These are phyloP conservation scores for Xylariaceae sp. DNA, from an alignment of 2,329 filamentous ascomycete species.

Conservation along the genomic window DNA sequence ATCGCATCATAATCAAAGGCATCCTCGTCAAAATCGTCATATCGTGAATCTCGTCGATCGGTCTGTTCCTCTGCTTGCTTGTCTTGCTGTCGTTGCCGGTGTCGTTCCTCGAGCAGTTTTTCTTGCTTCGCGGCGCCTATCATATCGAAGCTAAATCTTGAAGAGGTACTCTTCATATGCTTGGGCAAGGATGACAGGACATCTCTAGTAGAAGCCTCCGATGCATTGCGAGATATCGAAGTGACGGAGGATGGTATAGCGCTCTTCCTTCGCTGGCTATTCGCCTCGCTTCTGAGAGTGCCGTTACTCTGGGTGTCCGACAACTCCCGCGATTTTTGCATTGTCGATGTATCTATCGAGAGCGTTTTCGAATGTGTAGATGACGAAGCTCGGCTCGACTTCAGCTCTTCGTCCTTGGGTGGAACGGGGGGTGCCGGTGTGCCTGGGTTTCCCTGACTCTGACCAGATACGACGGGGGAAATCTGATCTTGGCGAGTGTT, in stretches of 20 bases:
- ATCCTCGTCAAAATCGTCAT: conserved; percentile 60
- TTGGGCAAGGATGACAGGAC: conserved; percentile 49
- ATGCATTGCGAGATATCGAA: conserved; percentile 48
- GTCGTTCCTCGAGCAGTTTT: conserved; percentile 68
- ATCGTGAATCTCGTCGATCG: conserved; percentile 45
- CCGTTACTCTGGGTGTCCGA: conserved; percentile 7
- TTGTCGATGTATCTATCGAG: conserved; percentile 21
- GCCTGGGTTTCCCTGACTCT: conserved; percentile 11
- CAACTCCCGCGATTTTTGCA: conserved; percentile 16
- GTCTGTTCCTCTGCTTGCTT: conserved; percentile 43
- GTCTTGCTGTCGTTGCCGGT: conserved; percentile 62
- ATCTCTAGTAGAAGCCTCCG: conserved; percentile 42
- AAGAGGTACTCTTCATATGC: conserved; percentile 73
- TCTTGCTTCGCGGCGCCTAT: conserved; percentile 64
- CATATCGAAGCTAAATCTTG: conserved; percentile 79
- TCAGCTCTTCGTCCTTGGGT: conserved; percentile 31
- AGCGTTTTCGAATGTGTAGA: conserved; percentile 30
- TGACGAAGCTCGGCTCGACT: conserved; percentile 23
- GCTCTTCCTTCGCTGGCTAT: conserved; percentile 18
- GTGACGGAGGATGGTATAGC: conserved; percentile 31
- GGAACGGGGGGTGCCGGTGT: conserved; percentile 33
- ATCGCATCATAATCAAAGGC: conserved; percentile 58
- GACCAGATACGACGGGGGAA: conserved; percentile 14
- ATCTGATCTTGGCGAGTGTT: conserved; percentile 17
- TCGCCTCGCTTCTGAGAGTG: conserved; percentile 8